Evolutionary conservation across 1,284 basidiomycete genomes (phyloP), one percentile per base, ranked within the genome.

Genomic region (Inonotus hispidus): DNA sequence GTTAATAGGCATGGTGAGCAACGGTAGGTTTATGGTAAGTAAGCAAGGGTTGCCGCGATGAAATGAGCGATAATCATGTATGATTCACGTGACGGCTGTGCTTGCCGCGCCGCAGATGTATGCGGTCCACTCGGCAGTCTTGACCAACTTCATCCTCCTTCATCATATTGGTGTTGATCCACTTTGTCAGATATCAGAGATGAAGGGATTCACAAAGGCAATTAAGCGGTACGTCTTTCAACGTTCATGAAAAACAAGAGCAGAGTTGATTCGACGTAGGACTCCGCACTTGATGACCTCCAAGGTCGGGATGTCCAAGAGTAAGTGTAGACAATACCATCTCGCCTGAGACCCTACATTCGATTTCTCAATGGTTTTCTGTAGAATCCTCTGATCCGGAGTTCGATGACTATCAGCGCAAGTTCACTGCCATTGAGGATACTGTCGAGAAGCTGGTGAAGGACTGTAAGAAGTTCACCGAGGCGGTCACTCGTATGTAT

Each of bases 371-470:
- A 63, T 56, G 56, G 55, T 32, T 45, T n/a, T 13, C 10, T 63
- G 32, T 71, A 95, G 93, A 90, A 74, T 93, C 91, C 8, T 79
- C 74, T 67, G 94, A 96, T 77, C 84, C 91, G 27, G 93, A 95
- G 73, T 95, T 91, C 74, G 90, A 92, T 65, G 89, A 92, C 62
- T 88, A 85, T 68, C 82, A 88, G 64, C 82, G 90, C 60, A 85
- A 90, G 70, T 96, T 96, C 72, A 74, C 82, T 16, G 74, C 81
- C 7, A 80, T 96, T 67, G 94, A 98, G 74, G 77, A 83, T 60
- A 87, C 92, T 14, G 84, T 89, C 0, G 93, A 95, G 70, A 95
- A 95, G 76, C 79, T 99, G 63, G 74, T 93, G 67, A 98, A 98
- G 76, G 95, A 99, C 71, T 87, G 91, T 46, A 91, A 90, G 68